Evolutionary conservation across 345 rosid genomes (phyloP).

Genomic region (Syzygium oleosum): DNA sequence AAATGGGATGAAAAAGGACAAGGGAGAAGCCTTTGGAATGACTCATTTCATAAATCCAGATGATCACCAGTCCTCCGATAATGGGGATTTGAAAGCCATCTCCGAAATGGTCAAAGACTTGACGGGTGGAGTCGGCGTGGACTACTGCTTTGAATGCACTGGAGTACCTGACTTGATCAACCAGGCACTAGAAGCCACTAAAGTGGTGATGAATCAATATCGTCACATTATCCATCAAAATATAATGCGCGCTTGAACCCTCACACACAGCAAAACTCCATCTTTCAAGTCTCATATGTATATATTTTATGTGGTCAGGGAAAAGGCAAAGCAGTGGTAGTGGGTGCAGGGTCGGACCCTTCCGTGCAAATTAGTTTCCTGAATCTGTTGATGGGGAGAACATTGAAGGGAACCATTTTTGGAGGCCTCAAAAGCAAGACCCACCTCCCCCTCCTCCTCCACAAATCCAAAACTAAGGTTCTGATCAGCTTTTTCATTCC

Average conservation of each 20-base stretch:
- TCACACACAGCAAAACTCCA: background rate
- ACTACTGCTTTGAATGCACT: constrained; percentile 58
- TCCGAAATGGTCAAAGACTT: constrained; percentile 28
- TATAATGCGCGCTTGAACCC: background rate
- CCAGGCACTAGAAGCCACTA: constrained; percentile 41
- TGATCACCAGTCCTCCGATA: constrained; percentile 2
- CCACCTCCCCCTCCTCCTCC: constrained; percentile 34
- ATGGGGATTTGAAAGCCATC: constrained; percentile 10
- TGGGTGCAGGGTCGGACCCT: constrained; percentile 19
- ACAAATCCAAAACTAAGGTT: constrained; percentile 40
- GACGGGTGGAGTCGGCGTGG: constrained; percentile 43
- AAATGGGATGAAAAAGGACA: constrained; percentile 24
- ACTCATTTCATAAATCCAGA: constrained; percentile 56
- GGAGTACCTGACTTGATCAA: constrained; percentile 27
- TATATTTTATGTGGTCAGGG: constrained; percentile 16
- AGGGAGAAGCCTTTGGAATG: constrained; percentile 38
- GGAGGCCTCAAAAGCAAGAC: constrained; percentile 56
- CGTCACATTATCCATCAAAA: background rate
- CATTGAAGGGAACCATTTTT: constrained; percentile 41
- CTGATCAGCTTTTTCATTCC: background rate
- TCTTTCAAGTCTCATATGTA: background rate
- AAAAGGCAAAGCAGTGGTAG: constrained; percentile 30
- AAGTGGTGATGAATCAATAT: constrained; percentile 14
- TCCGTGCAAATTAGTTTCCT: constrained; percentile 7
- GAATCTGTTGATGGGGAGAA: constrained; percentile 31